These are phyloP conservation scores for Seminavis robusta DNA, from an alignment of 108 stramenopile species.

Conservation along the genomic window DNA sequence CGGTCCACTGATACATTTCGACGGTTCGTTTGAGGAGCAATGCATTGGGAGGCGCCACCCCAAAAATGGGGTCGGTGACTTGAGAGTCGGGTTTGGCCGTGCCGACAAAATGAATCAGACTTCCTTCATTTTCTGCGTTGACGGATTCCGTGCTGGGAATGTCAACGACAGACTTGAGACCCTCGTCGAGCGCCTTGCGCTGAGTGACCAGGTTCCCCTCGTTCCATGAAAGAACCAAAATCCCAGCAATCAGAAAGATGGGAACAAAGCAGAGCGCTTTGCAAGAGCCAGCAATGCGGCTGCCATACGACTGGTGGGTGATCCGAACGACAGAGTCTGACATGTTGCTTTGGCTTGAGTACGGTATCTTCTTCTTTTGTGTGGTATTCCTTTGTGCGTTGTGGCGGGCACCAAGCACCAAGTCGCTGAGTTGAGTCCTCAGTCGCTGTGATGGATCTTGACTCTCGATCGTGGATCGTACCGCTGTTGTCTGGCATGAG, in stretches of 20 bases:
- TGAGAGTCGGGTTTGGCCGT: neutral
- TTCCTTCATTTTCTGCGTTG: conserved; percentile 6
- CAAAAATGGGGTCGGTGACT: conserved; percentile 10
- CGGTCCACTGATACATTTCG: conserved; percentile 31
- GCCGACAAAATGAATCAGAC: conserved; percentile 16
- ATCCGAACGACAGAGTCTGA: conserved; percentile 2
- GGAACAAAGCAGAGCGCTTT: conserved; percentile 12
- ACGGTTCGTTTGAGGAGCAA: conserved; percentile 16
- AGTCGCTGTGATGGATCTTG: no score
- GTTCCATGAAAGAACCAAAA: conserved; percentile 25
- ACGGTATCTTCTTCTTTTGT: no score
- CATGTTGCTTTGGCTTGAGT: no score
- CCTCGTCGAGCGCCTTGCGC: conserved; percentile 27
- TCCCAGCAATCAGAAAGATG: conserved; percentile 15
- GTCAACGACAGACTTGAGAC: conserved; percentile 4
- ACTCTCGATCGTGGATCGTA: no score
- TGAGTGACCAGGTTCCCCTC: conserved; percentile 28
- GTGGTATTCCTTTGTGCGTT: no score
- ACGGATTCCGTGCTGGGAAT: neutral
- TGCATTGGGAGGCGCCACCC: neutral
- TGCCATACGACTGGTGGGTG: conserved; percentile 14
- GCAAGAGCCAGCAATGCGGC: conserved; percentile 10
- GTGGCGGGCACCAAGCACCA: no score
- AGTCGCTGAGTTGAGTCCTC: no score
- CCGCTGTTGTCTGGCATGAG: no score